phyloP scores from a whole-genome alignment of 768 basidiomycete genomes.

The Leccinellum albellum region DNA sequence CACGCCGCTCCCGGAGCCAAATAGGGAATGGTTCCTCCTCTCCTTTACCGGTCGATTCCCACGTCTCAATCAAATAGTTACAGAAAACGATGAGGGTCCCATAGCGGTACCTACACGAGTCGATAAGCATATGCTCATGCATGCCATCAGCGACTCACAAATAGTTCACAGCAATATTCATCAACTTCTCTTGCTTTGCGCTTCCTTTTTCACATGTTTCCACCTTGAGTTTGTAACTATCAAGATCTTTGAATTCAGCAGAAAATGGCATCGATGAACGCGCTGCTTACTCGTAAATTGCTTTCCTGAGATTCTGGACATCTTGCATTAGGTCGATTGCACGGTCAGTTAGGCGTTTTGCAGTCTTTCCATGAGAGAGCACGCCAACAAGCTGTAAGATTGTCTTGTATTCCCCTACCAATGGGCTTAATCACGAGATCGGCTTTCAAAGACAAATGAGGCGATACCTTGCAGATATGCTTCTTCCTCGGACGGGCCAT shows the following conservation, averaged over 20 bases:
- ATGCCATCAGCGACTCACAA: constrained; percentile 45
- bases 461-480: constrained; percentile 77
- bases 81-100: constrained; percentile 92
- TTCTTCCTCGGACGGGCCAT: constrained; percentile 83
- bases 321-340: constrained; percentile 93
- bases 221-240: constrained; percentile 86
- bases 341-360: constrained; percentile 84
- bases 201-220: constrained; percentile 81
- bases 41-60: constrained; percentile 37
- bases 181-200: constrained; percentile 70
- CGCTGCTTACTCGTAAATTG: constrained; percentile 81
- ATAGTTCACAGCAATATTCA: constrained; percentile 82
- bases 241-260: constrained; percentile 5
- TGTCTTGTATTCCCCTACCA: constrained; percentile 92
- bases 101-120: constrained; percentile 65
- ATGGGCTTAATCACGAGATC: not conserved
- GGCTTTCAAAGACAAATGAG: not conserved
- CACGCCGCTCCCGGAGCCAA: constrained; percentile 81
- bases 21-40: constrained; percentile 60
- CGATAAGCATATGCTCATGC: constrained; percentile 4
- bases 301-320: constrained; percentile 93
- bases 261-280: not conserved
- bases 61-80: constrained; percentile 83
- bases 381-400: constrained; percentile 93
- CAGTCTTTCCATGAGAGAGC: constrained; percentile 85